These are phyloP conservation scores for Solanum piurae DNA, from an alignment of 257 asterid species.

Conservation along the genomic window DNA sequence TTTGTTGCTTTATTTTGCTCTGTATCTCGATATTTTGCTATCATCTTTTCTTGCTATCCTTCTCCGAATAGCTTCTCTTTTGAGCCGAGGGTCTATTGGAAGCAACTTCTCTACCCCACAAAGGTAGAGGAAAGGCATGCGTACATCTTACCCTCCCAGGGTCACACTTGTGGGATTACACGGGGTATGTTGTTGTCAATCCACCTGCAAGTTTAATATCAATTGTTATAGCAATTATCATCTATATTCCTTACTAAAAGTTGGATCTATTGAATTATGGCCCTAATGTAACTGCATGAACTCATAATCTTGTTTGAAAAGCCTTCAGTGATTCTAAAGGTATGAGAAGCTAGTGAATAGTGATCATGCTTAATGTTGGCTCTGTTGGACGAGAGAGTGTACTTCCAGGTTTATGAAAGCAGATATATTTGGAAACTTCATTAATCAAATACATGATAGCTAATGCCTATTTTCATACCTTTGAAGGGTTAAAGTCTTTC, in stretches of 20 bases:
- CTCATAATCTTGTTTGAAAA: not conserved
- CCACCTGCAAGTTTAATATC: not conserved
- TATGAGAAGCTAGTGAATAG: not conserved
- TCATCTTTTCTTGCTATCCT: not conserved
- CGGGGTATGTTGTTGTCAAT: not conserved
- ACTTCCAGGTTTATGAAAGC: not conserved
- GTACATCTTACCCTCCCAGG: not conserved
- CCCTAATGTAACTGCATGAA: not conserved
- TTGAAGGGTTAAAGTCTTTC: constrained; percentile 83
- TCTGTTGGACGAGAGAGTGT: not conserved
- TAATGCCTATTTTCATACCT: not conserved
- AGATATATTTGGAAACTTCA: not conserved
- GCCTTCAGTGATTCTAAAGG: not conserved
- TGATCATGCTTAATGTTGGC: not conserved
- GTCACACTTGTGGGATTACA: not conserved
- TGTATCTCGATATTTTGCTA: not conserved
- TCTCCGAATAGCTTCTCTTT: not conserved
- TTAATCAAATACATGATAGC: not conserved
- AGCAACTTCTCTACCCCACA: not conserved
- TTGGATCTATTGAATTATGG: not conserved
- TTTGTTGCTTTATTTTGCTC: not conserved
- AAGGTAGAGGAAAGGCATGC: not conserved
- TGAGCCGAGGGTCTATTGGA: not conserved
- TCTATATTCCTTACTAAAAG: not conserved
- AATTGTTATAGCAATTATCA: not conserved